Evolutionary conservation across 169 alveolate genomes (phyloP).

Genomic region (Plasmodium chabaudi): DNA sequence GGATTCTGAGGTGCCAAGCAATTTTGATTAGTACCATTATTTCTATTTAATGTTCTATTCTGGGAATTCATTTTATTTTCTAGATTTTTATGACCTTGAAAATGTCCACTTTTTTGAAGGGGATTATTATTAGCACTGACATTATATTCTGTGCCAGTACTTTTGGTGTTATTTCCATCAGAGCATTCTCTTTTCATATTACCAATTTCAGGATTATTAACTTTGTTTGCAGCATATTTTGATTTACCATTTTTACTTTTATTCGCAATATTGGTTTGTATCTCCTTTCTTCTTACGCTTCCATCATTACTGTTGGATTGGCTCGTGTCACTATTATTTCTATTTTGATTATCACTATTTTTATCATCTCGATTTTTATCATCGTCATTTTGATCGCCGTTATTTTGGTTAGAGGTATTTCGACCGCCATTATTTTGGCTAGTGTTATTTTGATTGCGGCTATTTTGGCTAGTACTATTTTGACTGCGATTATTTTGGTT

Average conservation of each 20-base stretch:
- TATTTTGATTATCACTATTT: conserved; percentile 18
- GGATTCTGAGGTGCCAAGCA: background rate
- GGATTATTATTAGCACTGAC: background rate
- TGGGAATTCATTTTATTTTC: background rate
- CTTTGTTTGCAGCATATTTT: background rate
- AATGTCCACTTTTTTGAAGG: background rate
- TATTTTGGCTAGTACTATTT: background rate
- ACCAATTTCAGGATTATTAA: background rate
- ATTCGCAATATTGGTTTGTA: background rate
- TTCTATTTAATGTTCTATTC: background rate
- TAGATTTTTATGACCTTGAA: conserved; percentile 13
- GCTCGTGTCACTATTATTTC: conserved; percentile 14
- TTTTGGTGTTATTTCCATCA: background rate
- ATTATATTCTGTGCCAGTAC: background rate
- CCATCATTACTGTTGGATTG: conserved; percentile 7
- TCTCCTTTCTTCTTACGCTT: background rate
- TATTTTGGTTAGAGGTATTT: conserved; percentile 5
- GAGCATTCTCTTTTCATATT: background rate
- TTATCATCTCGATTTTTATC: conserved; percentile 15
- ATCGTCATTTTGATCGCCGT: background rate
- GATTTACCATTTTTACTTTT: conserved; percentile 7
- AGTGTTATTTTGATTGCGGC: conserved; percentile 1
- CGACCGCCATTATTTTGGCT: background rate
- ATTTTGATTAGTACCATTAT: background rate
- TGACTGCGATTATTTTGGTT: background rate